phyloP scores from a whole-genome alignment of 495 filamentous ascomycete genomes.

The Podospora pseudocomata region DNA sequence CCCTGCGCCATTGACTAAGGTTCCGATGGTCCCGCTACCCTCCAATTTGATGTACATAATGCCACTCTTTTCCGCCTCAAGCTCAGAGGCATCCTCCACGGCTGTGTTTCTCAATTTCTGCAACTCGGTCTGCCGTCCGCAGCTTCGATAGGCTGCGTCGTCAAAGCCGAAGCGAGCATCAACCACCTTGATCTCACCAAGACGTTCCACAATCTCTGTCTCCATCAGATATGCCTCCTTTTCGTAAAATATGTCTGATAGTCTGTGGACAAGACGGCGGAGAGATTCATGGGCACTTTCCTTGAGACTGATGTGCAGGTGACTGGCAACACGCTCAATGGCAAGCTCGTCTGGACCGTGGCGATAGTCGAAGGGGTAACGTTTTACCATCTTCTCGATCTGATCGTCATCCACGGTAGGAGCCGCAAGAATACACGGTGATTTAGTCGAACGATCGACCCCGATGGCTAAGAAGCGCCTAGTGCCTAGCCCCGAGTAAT shows the following conservation, averaged over 20 bases:
- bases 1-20: constrained; percentile 82
- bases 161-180: constrained; percentile 63
- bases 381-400: constrained; percentile 37
- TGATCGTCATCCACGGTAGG: constrained; percentile 39
- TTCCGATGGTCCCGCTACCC: constrained; percentile 58
- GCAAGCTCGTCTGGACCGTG: constrained; percentile 47
- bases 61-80: constrained; percentile 64
- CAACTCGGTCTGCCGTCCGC: constrained; percentile 60
- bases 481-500: constrained; percentile 35
- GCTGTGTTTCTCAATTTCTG: constrained; percentile 54
- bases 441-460: constrained; percentile 59
- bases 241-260: constrained; percentile 60
- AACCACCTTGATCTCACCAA: constrained; percentile 47
- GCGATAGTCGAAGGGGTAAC: constrained; percentile 62
- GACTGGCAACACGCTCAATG: constrained; percentile 40
- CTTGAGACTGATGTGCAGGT: constrained; percentile 24
- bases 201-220: constrained; percentile 41
- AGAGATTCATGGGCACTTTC: constrained; percentile 35
- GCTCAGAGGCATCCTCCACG: constrained; percentile 54
- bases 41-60: constrained; percentile 67
- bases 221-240: constrained; percentile 66
- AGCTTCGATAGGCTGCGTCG: constrained; percentile 69
- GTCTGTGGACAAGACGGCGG: constrained; percentile 46
- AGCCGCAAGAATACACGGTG: constrained; percentile 66
- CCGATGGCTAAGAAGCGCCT: constrained; percentile 55